These are phyloP conservation scores for Candida neerlandica DNA, from an alignment of 1,139 yeast genomes.

Conservation along the genomic window DNA sequence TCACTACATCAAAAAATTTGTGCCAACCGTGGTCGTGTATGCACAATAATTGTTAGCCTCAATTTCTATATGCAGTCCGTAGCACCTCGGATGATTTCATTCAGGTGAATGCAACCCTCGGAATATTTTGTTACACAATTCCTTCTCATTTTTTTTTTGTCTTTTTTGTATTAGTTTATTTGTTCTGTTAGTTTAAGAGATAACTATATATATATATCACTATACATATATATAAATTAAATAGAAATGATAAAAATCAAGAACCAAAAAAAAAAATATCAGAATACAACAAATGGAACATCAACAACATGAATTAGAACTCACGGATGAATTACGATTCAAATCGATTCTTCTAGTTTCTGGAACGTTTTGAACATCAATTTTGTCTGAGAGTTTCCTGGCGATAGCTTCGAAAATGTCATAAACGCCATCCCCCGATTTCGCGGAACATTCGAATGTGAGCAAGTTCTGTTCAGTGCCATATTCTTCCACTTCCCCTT, in stretches of 20 bases:
- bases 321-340: slow-evolving; percentile 29
- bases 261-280: neutral
- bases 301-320: slow-evolving; percentile 30
- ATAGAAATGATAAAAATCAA: neutral
- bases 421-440: slow-evolving; percentile 49
- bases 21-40: neutral
- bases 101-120: neutral
- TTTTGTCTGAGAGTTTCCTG: slow-evolving; percentile 28
- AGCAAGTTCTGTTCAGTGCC: slow-evolving; percentile 27
- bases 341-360: slow-evolving; percentile 36
- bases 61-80: neutral
- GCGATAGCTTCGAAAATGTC: slow-evolving; percentile 47
- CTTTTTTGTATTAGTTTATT: neutral
- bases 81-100: no score
- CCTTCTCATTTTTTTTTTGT: neutral
- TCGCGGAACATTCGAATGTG: slow-evolving; percentile 50
- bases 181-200: neutral
- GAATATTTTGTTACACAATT: neutral
- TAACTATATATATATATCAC: neutral
- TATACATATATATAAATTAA: neutral
- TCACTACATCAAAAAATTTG: neutral
- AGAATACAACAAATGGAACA: neutral
- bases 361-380: slow-evolving; percentile 43
- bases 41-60: neutral
- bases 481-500: slow-evolving; percentile 38